These are phyloP conservation scores for Termitomyces sp. DNA, from an alignment of 768 basidiomycete species.

Conservation along the genomic window DNA sequence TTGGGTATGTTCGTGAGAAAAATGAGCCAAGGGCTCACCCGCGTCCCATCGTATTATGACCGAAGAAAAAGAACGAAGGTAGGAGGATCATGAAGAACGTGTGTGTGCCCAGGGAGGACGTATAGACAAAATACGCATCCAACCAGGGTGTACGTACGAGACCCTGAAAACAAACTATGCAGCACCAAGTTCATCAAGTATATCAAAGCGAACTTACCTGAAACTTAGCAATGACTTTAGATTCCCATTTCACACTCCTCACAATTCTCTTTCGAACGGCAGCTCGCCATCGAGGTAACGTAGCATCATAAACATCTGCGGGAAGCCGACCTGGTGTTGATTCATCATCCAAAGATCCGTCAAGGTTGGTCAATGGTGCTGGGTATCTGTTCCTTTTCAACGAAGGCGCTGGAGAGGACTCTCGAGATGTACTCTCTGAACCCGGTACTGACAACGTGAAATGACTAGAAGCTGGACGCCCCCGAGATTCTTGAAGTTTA, in stretches of 20 bases:
- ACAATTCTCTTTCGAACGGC: conserved; percentile 51
- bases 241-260: conserved; percentile 51
- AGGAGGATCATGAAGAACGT: conserved; percentile 92
- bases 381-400: conserved; percentile 11
- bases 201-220: conserved; percentile 41
- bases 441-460: conserved; percentile 26
- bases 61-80: conserved; percentile 88
- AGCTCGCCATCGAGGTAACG: conserved; percentile 62
- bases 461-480: conserved; percentile 12
- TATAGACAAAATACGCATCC: conserved; percentile 81
- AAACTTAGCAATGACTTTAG: conserved; percentile 52
- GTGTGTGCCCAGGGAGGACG: conserved; percentile 76
- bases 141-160: conserved; percentile 58
- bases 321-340: conserved; percentile 24
- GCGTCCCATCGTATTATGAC: conserved; percentile 60
- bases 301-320: conserved; percentile 58
- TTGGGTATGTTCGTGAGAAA: neutral
- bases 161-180: conserved; percentile 25
- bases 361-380: conserved; percentile 4
- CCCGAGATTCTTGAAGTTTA: conserved; percentile 4
- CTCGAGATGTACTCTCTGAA: conserved; percentile 27
- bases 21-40: conserved; percentile 45
- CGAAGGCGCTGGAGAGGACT: conserved; percentile 24
- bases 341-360: neutral
- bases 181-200: neutral